Base-by-base conservation (phyloP, 139 green algal genomes). In the Coelastrella sp. region DNA sequence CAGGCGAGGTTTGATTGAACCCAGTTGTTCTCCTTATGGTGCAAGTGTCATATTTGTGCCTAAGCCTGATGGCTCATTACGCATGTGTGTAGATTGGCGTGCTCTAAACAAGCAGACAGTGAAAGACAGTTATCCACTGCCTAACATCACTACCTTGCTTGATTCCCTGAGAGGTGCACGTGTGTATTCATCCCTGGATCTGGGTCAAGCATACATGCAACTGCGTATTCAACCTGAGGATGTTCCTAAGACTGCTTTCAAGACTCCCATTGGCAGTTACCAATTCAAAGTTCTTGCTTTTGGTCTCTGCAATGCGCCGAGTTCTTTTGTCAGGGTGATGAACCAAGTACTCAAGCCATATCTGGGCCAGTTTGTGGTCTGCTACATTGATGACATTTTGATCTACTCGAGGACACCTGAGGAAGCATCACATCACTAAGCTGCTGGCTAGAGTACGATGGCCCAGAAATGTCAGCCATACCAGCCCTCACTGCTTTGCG, bases 41-140 rank as follows among this genome's bases (percentile, higher is more conserved):
- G 83, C 89, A 8, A 82, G 85, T 8, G 51, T 91, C 0, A 21
- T 93, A 1, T 90, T 90, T 73, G 83, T 87, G 2, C 40, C 59
- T 2, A 95, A 95, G 85, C 91, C 91, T n/a, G 81, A 91, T 63
- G 90, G 89, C 2, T n/a, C 13, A 32, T 35, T 93, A 5, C 73
- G 91, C 0, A 89, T 95, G 83, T 90, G 81, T 30, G 66, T 94
- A 5, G 82, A 90, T 40, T 88, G 87, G 35, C 50, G 89, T 15
- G 80, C 66, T 3, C 32, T 91, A 3, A 90, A 89, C 32, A 40
- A 68, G 2, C 60, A 43, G 0, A 89, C 80, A 30, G 17, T 88
- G 0, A n/a, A n/a, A n/a, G n/a, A n/a, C n/a, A n/a, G n/a, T n/a
- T n/a, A n/a, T n/a, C n/a, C n/a, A n/a, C n/a, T n/a, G n/a, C n/a